These are phyloP conservation scores for Lanzia echinophila DNA, from an alignment of 2,329 filamentous ascomycete species.

Conservation along the genomic window DNA sequence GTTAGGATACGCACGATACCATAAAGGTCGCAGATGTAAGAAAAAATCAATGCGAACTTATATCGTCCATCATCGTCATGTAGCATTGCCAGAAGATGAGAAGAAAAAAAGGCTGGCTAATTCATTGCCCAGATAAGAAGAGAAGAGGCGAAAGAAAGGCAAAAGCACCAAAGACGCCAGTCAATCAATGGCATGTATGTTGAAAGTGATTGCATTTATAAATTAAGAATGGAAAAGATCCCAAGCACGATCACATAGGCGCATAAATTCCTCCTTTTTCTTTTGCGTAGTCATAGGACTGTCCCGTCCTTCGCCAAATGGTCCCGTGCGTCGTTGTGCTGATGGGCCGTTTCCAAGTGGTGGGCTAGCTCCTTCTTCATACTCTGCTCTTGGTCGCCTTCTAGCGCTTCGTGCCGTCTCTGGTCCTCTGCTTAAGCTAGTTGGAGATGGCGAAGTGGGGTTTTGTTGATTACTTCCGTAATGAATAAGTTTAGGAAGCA, in stretches of 20 bases:
- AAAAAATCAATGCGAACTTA: too few relatives aligned
- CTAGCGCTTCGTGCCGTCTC: constrained; percentile 48
- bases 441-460: constrained; percentile 66
- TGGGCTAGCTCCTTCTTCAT: constrained; percentile 85
- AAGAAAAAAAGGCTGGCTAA: too few relatives aligned
- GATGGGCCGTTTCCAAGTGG: constrained; percentile 71
- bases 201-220: neutral
- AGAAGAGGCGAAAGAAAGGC: too few relatives aligned
- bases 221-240: constrained; percentile 88
- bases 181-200: neutral
- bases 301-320: constrained; percentile 75
- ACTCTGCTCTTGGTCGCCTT: constrained; percentile 78
- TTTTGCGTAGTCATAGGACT: constrained; percentile 73
- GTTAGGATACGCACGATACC: too few relatives aligned
- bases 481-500: constrained; percentile 89
- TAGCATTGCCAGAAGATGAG: too few relatives aligned
- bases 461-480: constrained; percentile 93
- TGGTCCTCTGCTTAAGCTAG: constrained; percentile 26
- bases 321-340: constrained; percentile 49
- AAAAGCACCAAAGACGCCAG: neutral
- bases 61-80: too few relatives aligned
- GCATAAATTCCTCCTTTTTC: constrained; percentile 91
- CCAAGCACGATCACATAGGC: constrained; percentile 84
- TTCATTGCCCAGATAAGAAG: too few relatives aligned
- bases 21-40: too few relatives aligned